These are phyloP conservation scores for Crithidia sp. DNA, from an alignment of 208 protist genomes.

Conservation along the genomic window DNA sequence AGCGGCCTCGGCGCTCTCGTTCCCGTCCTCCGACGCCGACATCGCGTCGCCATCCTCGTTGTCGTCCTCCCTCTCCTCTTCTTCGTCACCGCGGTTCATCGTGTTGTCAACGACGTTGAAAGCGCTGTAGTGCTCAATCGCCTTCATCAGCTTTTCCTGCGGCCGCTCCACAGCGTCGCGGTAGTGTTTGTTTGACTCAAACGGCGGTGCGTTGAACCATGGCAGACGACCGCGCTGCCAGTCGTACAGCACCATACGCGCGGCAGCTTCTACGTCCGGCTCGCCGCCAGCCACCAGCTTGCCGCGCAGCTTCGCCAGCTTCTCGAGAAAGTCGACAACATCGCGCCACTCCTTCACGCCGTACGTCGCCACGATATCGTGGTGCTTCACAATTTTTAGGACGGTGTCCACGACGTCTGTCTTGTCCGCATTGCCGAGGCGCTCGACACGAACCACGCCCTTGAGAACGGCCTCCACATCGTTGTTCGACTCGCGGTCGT, in stretches of 20 bases:
- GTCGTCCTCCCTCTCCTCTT: conserved; percentile 9
- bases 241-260: conserved; percentile 98
- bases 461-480: conserved; percentile 98
- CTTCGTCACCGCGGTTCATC: conserved; percentile 51
- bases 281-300: conserved; percentile 96
- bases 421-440: conserved; percentile 91
- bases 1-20: background rate
- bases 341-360: conserved; percentile 94
- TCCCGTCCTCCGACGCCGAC: conserved; percentile 4
- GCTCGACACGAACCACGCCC: conserved; percentile 96
- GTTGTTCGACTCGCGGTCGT: conserved; percentile 92
- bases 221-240: conserved; percentile 97
- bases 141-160: conserved; percentile 83
- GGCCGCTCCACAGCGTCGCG: conserved; percentile 71
- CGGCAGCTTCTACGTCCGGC: conserved; percentile 94
- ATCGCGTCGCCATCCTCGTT: background rate
- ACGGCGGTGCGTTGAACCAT: conserved; percentile 95
- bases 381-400: conserved; percentile 94
- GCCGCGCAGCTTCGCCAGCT: conserved; percentile 93
- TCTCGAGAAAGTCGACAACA: conserved; percentile 96
- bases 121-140: conserved; percentile 85
- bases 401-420: conserved; percentile 95
- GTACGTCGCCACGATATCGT: conserved; percentile 97
- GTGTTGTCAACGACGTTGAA: conserved; percentile 88
- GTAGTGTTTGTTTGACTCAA: conserved; percentile 90